These are phyloP conservation scores for Ostreobium quekettii DNA, from an alignment of 139 green algal genomes.

Conservation along the genomic window DNA sequence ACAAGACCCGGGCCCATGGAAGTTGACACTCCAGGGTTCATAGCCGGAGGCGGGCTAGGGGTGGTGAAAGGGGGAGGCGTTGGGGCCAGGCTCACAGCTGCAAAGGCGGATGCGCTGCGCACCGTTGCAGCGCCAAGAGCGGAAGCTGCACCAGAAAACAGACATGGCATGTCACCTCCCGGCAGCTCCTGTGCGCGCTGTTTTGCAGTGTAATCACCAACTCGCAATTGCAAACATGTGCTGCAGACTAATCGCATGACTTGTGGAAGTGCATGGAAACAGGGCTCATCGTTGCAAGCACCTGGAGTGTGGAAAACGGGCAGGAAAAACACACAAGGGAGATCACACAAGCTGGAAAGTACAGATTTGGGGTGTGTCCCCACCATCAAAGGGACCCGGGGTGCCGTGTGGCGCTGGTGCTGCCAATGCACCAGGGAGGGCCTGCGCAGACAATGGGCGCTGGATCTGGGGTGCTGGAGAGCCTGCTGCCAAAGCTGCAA, in stretches of 20 bases:
- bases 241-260: slow-evolving; percentile 19
- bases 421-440: not conserved
- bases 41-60: not conserved
- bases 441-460: slow-evolving; percentile 30
- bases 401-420: not conserved
- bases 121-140: not conserved
- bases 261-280: too few species aligned
- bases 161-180: not conserved
- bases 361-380: too few species aligned
- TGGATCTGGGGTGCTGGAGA: slow-evolving; percentile 48
- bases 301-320: not conserved
- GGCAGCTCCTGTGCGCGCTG: not conserved
- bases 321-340: not conserved
- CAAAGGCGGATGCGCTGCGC: slow-evolving; percentile 26
- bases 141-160: not conserved
- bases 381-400: not conserved
- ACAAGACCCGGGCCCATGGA: too few species aligned
- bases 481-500: too few species aligned
- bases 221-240: slow-evolving; percentile 19
- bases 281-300: slow-evolving; percentile 21
- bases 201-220: slow-evolving; percentile 8
- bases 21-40: too few species aligned
- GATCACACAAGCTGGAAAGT: too few species aligned
- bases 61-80: slow-evolving; percentile 14
- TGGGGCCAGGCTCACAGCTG: slow-evolving; percentile 24